Evolutionary conservation across 768 basidiomycete species (phyloP), one percentile per base, ranked within the genome.

Genomic region (Cystobasidiopsis lactophilus): DNA sequence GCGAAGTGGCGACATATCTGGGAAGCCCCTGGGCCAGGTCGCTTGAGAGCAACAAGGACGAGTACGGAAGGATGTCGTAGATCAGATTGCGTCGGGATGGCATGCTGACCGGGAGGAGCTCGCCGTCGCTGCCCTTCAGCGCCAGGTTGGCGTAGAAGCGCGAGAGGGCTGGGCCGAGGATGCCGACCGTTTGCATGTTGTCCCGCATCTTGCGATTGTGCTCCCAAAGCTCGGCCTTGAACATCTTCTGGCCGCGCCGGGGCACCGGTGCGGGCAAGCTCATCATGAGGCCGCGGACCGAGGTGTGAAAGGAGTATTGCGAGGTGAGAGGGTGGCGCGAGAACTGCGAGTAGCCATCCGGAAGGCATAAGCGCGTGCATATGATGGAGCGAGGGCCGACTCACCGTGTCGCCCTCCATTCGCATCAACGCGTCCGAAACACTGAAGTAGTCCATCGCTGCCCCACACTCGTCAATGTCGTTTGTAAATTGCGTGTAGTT

Each of bases 161-260:
- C 18, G 18, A 38, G 24, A 52, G n/a, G 37, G 11, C 31, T 33
- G 37, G 23, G 14, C 46, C 51, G 50, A 50, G 51, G 44, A 59
- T 57, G 1, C 18, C 50, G 14, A 60, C 43, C 5, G 48, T 38
- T 0, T 56, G 52, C 39, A 50, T 51, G 50, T 63, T 63, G 31
- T 33, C 49, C 11, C 53, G 26, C 23, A 23, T 5, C 10, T 54
- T 31, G 9, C 51, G 46, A 2, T 56, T 68, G 39, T 67, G 68
- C 27, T 80, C 77, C 64, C 88, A 98, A 68, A 82, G 85, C 29
- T 77, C 75, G 2, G 86, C 84, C 67, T 96, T 96, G 69, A 72
- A 77, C 14, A 84, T 69, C 60, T 83, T 86, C 65, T 96, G 93
- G 10, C 73, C 74, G 1, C 71, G 75, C 31, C 85, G 72, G 2